Conservation (phyloP, 2,329 filamentous ascomycete species). For the Cladophialophora chaetospira region DNA sequence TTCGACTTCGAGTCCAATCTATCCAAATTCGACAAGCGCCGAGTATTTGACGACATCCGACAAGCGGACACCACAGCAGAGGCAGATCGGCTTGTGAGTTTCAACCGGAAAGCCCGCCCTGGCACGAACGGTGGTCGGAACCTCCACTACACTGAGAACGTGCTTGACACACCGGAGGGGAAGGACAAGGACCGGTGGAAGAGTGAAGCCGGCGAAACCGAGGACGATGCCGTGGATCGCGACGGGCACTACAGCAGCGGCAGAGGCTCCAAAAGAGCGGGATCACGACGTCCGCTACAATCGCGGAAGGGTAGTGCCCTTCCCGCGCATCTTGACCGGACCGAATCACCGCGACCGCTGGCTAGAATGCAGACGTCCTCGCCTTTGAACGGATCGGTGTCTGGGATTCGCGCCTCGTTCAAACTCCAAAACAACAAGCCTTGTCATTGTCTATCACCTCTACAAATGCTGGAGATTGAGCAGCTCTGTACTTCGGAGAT, state of each 20-base stretch:
- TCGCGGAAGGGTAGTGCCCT: constrained; percentile 49
- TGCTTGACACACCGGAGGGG: constrained; percentile 65
- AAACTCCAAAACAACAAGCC: constrained; percentile 57
- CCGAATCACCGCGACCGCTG: constrained; percentile 31
- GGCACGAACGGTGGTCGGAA: constrained; percentile 84
- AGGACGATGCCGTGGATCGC: constrained; percentile 42
- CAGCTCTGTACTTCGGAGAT: constrained; percentile 86
- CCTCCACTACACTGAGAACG: constrained; percentile 86
- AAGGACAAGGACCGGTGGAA: constrained; percentile 58
- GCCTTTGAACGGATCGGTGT: constrained; percentile 42
- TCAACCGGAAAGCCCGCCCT: constrained; percentile 70
- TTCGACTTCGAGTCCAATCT: constrained; percentile 91
- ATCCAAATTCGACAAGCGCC: constrained; percentile 91
- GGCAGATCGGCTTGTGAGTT: constrained; percentile 83
- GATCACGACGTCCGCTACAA: constrained; percentile 41
- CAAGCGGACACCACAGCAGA: constrained; percentile 88
- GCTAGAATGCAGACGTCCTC: constrained; percentile 41
- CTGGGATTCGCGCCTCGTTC: constrained; percentile 42
- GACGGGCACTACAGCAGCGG: constrained; percentile 50
- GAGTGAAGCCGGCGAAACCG: constrained; percentile 69
- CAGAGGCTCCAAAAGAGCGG: constrained; percentile 47
- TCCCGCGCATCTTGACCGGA: constrained; percentile 39
- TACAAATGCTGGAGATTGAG: constrained; percentile 91
- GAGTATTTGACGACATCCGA: constrained; percentile 87
- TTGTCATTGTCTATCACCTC: constrained; percentile 63